Conservation (phyloP, 805 yeast species). For the Candida sonorensis region DNA sequence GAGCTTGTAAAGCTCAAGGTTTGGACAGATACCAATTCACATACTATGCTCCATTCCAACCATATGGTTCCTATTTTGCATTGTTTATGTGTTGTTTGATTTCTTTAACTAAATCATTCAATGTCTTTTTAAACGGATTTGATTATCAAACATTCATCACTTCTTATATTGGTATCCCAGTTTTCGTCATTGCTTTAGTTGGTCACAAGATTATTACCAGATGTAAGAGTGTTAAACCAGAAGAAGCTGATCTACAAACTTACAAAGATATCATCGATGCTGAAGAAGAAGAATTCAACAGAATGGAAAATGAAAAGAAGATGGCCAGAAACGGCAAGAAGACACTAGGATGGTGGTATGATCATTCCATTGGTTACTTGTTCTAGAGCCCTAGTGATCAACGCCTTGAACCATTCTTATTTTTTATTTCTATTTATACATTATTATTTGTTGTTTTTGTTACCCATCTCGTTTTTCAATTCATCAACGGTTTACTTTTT, state of each 20-base stretch:
- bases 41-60: slow-evolving; percentile 62
- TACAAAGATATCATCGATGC: slow-evolving; percentile 50
- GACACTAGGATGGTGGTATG: slow-evolving; percentile 23
- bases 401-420: no score
- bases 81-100: slow-evolving; percentile 46
- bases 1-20: slow-evolving; percentile 64
- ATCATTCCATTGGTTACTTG: slow-evolving; percentile 23
- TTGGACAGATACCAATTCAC: slow-evolving; percentile 47
- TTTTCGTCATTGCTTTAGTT: slow-evolving; percentile 44
- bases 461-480: no score
- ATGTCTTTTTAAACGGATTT: slow-evolving; percentile 55
- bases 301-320: slow-evolving; percentile 8
- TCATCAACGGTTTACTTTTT: no score
- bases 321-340: slow-evolving; percentile 13
- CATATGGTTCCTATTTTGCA: slow-evolving; percentile 59
- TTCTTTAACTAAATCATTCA: slow-evolving; percentile 61
- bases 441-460: no score
- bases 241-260: slow-evolving; percentile 56
- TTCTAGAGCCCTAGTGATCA: no score
- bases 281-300: slow-evolving; percentile 37
- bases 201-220: slow-evolving; percentile 56
- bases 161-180: slow-evolving; percentile 71
- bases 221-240: slow-evolving; percentile 41
- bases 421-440: no score
- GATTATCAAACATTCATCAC: slow-evolving; percentile 65